Evolutionary conservation across 1,284 basidiomycete species (phyloP).

Genomic region (Inonotus obliquus): DNA sequence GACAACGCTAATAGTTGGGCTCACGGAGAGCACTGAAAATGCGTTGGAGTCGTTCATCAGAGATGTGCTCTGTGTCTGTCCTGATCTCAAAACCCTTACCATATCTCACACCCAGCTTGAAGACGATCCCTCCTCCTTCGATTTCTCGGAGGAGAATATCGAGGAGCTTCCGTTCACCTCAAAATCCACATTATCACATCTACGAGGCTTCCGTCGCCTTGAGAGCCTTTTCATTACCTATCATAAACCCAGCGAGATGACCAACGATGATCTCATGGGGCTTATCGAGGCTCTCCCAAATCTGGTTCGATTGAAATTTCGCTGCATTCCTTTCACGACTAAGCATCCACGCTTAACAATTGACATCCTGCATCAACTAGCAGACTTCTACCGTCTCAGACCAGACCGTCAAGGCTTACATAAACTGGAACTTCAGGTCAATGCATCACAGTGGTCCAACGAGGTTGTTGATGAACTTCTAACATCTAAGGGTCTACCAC

Average conservation of each 20-base stretch:
- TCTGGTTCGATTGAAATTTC: background rate
- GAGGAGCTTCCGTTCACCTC: background rate
- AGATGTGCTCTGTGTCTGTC: background rate
- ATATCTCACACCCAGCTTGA: background rate
- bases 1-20: background rate
- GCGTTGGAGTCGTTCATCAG: background rate
- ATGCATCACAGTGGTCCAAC: background rate
- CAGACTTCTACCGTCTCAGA: background rate
- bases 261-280: background rate
- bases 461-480: background rate
- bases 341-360: background rate
- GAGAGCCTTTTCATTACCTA: background rate
- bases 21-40: background rate
- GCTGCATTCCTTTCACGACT: background rate
- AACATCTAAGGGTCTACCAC: background rate
- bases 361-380: background rate
- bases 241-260: background rate
- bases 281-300: background rate
- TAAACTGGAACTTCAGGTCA: background rate
- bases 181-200: background rate
- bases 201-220: background rate
- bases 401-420: background rate
- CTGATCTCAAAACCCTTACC: background rate
- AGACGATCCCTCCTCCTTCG: background rate
- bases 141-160: background rate